Evolutionary conservation across 192 early-diverging fungal species (phyloP), one percentile per base, ranked within the genome.

Genomic region (Radiomyces spectabilis): DNA sequence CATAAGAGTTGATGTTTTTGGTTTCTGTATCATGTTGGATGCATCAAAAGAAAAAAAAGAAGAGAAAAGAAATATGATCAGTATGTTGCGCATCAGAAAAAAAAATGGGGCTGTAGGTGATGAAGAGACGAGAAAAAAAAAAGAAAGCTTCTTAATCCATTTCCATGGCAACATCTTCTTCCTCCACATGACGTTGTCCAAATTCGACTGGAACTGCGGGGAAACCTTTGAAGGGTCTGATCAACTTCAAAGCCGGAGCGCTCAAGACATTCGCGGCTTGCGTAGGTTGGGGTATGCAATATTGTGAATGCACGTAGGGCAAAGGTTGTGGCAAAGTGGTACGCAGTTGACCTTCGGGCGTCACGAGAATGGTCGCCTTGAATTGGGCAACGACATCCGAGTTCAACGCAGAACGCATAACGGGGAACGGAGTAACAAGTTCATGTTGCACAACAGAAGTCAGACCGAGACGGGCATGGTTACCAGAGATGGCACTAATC

Each of bases 281-380:
- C 10, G 61, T 60, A 38, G 33, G 18, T 29, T 53, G 33, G 41
- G 57, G 68, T 35, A 92, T 73, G n/a, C 55, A 59, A 32, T 77
- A 78, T 32, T 75, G 68, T 51, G 87, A 89, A 63, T 83, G 82
- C 7, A 93, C 82, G 67, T 82, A 92, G 30, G 93, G 89, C 66
- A 94, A 61, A 13, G 78, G 68, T 38, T 74, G 67, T 10, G 77
- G 38, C 21, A 66, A 72, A 2, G 88, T 93, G 33, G 89, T 74
- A 41, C 86, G 81, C 4, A 89, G 44, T 19, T 85, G 77, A 22
- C 81, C 80, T 4, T 70, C 71, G 35, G 83, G 60, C 45, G 76
- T 59, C 45, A 85, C 68, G 43, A 87, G 49, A 12, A 87, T 78
- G 0, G 87, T 88, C 40, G 74, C 61, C 73, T 88, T 86, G 67